phyloP scores from a whole-genome alignment of 2,329 filamentous ascomycete genomes.

The Simplicillium aogashimaense region DNA sequence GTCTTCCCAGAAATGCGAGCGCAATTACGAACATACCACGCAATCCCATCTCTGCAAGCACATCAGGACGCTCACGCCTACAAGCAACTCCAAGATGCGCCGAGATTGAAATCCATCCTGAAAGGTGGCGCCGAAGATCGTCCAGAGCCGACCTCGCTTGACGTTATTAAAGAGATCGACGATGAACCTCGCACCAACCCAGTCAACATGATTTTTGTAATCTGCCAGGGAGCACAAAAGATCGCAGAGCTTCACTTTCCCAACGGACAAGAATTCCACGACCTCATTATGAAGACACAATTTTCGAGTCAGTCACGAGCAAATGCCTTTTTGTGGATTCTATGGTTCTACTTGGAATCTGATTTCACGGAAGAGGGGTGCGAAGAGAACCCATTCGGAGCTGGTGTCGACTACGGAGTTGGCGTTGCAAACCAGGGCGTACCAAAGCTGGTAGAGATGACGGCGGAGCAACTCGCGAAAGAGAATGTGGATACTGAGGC shows the following conservation, averaged over 20 bases:
- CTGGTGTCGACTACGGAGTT: slow-evolving; percentile 54
- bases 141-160: slow-evolving; percentile 70
- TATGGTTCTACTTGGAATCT: slow-evolving; percentile 98
- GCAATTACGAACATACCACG: slow-evolving; percentile 93
- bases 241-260: slow-evolving; percentile 91
- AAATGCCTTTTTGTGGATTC: slow-evolving; percentile 86
- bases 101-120: slow-evolving; percentile 88
- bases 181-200: slow-evolving; percentile 75
- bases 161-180: slow-evolving; percentile 60
- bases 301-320: slow-evolving; percentile 76
- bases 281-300: slow-evolving; percentile 85
- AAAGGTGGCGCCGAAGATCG: slow-evolving; percentile 93
- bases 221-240: slow-evolving; percentile 81
- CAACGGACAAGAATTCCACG: slow-evolving; percentile 80
- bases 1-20: slow-evolving; percentile 99
- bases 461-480: slow-evolving; percentile 49
- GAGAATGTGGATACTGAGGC: slow-evolving; percentile 70
- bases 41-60: slow-evolving; percentile 91
- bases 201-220: slow-evolving; percentile 92
- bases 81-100: slow-evolving; percentile 95
- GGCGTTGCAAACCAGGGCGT: slow-evolving; percentile 60
- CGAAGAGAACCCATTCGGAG: slow-evolving; percentile 81
- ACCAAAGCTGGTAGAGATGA: slow-evolving; percentile 56
- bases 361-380: slow-evolving; percentile 86
- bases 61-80: slow-evolving; percentile 92